These are phyloP conservation scores for Ceratocystis smalleyi DNA, from an alignment of 2,329 filamentous ascomycete genomes.

Conservation along the genomic window DNA sequence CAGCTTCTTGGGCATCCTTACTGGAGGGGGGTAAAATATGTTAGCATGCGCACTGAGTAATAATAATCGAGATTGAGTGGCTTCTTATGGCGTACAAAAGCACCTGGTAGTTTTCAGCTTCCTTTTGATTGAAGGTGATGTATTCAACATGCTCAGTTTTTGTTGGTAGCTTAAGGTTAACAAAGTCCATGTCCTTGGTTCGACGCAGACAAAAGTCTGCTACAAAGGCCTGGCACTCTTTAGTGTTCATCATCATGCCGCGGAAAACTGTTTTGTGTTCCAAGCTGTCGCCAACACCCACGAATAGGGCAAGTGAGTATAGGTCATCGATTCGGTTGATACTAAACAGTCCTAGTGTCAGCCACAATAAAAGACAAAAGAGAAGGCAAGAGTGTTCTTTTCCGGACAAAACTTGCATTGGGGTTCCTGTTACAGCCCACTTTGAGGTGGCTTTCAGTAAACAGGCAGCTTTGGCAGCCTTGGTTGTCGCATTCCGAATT, in stretches of 20 bases:
- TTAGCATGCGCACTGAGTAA: background rate
- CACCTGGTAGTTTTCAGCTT: constrained; percentile 62
- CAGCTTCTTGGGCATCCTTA: constrained; percentile 46
- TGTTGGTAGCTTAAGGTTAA: constrained; percentile 63
- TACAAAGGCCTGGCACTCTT: constrained; percentile 63
- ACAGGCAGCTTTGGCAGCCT: constrained; percentile 53
- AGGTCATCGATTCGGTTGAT: constrained; percentile 71
- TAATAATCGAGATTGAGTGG: background rate
- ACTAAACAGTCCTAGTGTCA: constrained; percentile 24
- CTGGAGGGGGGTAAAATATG: constrained; percentile 24
- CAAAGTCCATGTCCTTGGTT: constrained; percentile 76
- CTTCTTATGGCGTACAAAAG: constrained; percentile 38
- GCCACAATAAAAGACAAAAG: constrained; percentile 5
- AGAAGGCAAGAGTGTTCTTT: background rate
- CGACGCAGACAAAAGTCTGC: constrained; percentile 64
- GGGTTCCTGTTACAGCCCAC: constrained; percentile 69
- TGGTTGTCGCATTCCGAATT: constrained; percentile 63
- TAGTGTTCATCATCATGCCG: constrained; percentile 44
- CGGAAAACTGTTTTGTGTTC: constrained; percentile 62
- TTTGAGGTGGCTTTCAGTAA: constrained; percentile 52
- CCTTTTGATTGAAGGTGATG: constrained; percentile 56
- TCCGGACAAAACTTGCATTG: constrained; percentile 38
- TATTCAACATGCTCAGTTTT: constrained; percentile 65
- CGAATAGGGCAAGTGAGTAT: constrained; percentile 63
- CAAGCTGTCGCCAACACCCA: constrained; percentile 60